Evolutionary conservation across 176 grass and related monocot species (phyloP).

Genomic region (Carex pumila): DNA sequence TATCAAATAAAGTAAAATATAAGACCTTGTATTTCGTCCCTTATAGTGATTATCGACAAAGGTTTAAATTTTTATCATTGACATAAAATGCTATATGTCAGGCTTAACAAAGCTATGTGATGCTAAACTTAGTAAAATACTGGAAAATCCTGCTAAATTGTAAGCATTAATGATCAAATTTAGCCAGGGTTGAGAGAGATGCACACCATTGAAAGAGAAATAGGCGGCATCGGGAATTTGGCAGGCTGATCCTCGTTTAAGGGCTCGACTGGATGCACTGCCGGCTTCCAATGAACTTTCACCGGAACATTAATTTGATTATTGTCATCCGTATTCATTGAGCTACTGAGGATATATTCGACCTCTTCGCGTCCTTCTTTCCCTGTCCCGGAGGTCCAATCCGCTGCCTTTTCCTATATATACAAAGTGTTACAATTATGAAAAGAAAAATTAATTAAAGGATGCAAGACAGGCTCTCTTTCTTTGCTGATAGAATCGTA

Average conservation of each 20-base stretch:
- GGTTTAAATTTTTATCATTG: background rate
- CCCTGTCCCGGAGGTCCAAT: background rate
- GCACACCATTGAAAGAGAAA: background rate
- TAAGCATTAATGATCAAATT: background rate
- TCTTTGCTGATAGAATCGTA: background rate
- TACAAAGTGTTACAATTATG: background rate
- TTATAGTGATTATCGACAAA: background rate
- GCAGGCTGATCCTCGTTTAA: conserved; percentile 1
- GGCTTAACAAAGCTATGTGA: background rate
- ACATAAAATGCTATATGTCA: background rate
- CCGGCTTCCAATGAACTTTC: background rate
- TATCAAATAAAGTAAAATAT: background rate
- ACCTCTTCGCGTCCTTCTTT: background rate
- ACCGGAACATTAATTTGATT: background rate
- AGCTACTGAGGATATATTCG: background rate
- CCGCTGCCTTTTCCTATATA: background rate
- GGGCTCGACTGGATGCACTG: background rate
- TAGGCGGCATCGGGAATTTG: conserved; percentile 4
- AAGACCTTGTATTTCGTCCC: background rate
- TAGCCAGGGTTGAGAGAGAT: background rate
- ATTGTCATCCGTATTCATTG: no score
- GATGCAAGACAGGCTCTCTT: background rate
- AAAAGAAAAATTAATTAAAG: background rate
- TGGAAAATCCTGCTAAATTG: background rate
- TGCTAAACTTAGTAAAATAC: background rate